These are phyloP conservation scores for Backusella luteola DNA, from an alignment of 192 early-diverging fungal genomes.

Conservation along the genomic window DNA sequence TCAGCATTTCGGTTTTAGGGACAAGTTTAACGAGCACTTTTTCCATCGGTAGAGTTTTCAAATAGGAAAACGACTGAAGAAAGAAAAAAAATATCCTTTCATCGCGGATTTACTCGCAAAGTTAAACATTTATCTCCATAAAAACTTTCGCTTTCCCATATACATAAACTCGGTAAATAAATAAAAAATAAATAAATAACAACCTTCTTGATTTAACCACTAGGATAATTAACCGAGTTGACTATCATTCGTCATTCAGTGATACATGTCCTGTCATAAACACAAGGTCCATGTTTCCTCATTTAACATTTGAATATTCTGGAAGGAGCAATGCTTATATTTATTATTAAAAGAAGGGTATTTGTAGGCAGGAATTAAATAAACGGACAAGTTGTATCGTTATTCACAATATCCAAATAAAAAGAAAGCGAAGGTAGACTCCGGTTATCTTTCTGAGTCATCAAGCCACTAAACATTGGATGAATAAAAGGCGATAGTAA, in stretches of 20 bases:
- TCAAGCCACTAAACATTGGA: neutral
- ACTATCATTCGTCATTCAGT: too few relatives aligned
- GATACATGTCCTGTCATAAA: too few relatives aligned
- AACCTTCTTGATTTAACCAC: too few relatives aligned
- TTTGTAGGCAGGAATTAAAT: neutral
- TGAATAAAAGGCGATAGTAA: neutral
- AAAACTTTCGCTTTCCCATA: neutral
- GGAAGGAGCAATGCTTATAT: too few relatives aligned
- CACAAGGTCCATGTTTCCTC: too few relatives aligned
- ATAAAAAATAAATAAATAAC: too few relatives aligned
- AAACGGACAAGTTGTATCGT: neutral
- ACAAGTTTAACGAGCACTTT: too few relatives aligned
- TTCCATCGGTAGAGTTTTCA: neutral
- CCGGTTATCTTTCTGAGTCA: neutral
- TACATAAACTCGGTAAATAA: too few relatives aligned
- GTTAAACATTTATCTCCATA: neutral
- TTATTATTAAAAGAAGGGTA: neutral
- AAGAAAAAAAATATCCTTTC: neutral
- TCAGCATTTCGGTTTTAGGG: too few relatives aligned
- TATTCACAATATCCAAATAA: neutral
- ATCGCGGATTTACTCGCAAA: neutral
- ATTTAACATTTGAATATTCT: too few relatives aligned
- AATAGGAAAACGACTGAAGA: neutral
- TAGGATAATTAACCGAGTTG: too few relatives aligned
- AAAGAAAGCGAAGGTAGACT: neutral